Evolutionary conservation across 1,139 yeast species (phyloP).

Genomic region (Saccharomyces hybrid): DNA sequence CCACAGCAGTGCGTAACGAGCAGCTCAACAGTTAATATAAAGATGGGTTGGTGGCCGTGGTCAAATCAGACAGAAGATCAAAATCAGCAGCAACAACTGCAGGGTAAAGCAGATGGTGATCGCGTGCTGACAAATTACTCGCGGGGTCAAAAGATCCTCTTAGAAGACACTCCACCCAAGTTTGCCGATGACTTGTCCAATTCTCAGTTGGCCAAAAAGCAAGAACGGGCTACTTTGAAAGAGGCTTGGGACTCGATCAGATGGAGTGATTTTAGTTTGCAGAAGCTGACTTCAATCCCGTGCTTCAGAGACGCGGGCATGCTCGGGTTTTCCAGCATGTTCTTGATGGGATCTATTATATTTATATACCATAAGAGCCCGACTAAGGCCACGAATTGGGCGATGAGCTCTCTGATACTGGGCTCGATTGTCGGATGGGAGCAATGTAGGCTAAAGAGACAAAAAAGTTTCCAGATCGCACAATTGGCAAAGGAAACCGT

Average conservation of each 20-base stretch:
- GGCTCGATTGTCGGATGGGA: slow-evolving; percentile 90
- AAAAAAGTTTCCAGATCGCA: slow-evolving; percentile 32
- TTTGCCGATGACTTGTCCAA: slow-evolving; percentile 28
- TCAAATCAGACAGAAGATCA: slow-evolving; percentile 28
- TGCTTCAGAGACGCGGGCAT: slow-evolving; percentile 87
- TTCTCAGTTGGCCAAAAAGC: slow-evolving; percentile 15
- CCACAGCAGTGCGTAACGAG: background rate
- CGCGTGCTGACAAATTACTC: slow-evolving; percentile 22
- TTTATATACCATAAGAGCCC: slow-evolving; percentile 60
- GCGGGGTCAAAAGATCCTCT: slow-evolving; percentile 30
- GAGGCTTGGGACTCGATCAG: slow-evolving; percentile 31
- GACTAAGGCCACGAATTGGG: slow-evolving; percentile 67
- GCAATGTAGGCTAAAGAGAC: slow-evolving; percentile 70
- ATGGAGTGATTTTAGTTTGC: slow-evolving; percentile 48
- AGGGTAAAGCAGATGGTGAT: slow-evolving; percentile 9
- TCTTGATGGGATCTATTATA: slow-evolving; percentile 67
- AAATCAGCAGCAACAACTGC: slow-evolving; percentile 33
- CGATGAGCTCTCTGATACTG: slow-evolving; percentile 66
- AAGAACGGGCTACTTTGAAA: slow-evolving; percentile 27
- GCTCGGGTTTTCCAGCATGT: slow-evolving; percentile 80
- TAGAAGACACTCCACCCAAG: slow-evolving; percentile 35
- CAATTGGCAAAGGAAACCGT: slow-evolving; percentile 47
- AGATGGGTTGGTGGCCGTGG: slow-evolving; percentile 10
- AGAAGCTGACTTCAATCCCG: slow-evolving; percentile 58
- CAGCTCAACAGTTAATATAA: background rate